Evolutionary conservation across 73 alveolate species (phyloP).

Genomic region (Breviolum minutum): DNA sequence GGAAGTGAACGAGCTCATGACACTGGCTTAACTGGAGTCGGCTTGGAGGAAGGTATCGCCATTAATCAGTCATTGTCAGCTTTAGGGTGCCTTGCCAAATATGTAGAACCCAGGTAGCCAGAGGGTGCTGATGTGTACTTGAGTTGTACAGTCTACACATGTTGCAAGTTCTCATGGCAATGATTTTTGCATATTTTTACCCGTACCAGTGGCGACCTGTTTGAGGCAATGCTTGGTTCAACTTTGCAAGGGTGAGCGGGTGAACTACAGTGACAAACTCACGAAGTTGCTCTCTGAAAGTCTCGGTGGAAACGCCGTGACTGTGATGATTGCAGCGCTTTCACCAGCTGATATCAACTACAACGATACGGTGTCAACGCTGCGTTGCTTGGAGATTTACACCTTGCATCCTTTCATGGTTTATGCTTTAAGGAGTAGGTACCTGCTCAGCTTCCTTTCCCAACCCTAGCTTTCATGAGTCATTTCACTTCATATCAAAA

Average conservation of each 20-base stretch:
- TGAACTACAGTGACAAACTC: slow-evolving; percentile 69
- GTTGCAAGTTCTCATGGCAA: background rate
- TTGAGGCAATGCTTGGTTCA: slow-evolving; percentile 60
- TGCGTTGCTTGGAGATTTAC: background rate
- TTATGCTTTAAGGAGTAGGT: background rate
- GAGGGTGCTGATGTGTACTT: no score
- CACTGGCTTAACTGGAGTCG: slow-evolving; percentile 96
- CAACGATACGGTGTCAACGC: slow-evolving; percentile 76
- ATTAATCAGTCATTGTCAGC: slow-evolving; percentile 96
- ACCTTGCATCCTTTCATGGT: background rate
- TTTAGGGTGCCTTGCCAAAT: slow-evolving; percentile 87
- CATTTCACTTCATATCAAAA: background rate
- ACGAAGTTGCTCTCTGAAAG: slow-evolving; percentile 57
- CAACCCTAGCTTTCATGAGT: background rate
- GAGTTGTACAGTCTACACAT: no score
- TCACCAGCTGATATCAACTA: slow-evolving; percentile 94
- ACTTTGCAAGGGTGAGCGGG: slow-evolving; percentile 89
- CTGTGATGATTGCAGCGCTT: slow-evolving; percentile 76
- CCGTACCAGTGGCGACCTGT: background rate
- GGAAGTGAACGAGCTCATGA: slow-evolving; percentile 96
- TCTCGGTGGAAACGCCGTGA: slow-evolving; percentile 78
- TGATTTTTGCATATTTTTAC: background rate
- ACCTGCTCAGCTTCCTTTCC: background rate
- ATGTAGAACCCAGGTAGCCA: no score
- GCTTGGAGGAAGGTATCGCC: slow-evolving; percentile 96